phyloP scores from a whole-genome alignment of 2,329 filamentous ascomycete genomes.

The Acephala macrosclerotiorum region DNA sequence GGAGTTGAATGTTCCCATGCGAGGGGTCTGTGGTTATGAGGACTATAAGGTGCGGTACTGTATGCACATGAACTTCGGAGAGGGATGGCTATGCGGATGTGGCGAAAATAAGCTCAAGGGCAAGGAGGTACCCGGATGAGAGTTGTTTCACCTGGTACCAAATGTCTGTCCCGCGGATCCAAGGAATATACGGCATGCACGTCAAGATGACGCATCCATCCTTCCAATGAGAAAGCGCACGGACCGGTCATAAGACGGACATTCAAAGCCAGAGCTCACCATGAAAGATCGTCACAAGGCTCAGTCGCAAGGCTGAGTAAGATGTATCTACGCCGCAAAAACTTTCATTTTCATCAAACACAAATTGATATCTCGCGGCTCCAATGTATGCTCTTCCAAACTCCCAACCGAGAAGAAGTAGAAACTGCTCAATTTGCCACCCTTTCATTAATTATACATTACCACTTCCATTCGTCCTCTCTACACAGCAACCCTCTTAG shows the following conservation, averaged over 20 bases:
- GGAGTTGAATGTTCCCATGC: background rate
- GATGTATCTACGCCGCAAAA: too few relatives aligned
- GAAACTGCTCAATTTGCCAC: background rate
- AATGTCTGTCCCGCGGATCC: too few relatives aligned
- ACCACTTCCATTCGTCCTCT: slow-evolving; percentile 9
- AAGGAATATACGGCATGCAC: too few relatives aligned
- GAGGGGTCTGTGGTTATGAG: too few relatives aligned
- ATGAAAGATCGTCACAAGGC: background rate
- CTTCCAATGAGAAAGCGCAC: too few relatives aligned
- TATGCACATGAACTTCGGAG: too few relatives aligned
- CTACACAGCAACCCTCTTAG: slow-evolving; percentile 3
- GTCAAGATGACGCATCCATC: too few relatives aligned
- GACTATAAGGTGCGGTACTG: too few relatives aligned
- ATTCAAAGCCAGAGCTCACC: too few relatives aligned
- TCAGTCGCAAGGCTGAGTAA: background rate
- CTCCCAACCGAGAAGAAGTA: background rate
- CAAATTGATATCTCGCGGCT: background rate
- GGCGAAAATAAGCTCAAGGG: background rate
- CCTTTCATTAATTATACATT: slow-evolving; percentile 20
- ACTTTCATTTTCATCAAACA: background rate
- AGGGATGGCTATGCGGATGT: background rate
- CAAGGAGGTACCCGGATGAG: background rate
- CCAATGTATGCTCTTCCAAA: background rate
- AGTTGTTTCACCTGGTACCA: too few relatives aligned
- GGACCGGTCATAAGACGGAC: too few relatives aligned